Base-by-base conservation (phyloP, 148 eudicot species). In the Diospyros lotus region DNA sequence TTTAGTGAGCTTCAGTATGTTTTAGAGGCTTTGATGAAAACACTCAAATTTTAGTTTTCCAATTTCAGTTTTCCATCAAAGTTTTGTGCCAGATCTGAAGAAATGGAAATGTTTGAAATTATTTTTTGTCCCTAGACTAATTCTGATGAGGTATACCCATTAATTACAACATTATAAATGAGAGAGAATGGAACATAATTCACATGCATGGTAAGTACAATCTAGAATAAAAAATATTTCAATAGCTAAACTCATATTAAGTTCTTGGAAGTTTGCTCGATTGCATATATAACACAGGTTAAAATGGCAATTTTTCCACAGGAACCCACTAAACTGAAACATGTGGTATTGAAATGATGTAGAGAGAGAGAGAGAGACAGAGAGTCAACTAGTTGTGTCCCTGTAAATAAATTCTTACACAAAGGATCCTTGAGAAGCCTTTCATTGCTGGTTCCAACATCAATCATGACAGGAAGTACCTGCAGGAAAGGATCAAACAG, bases 391-490 rank as follows among this genome's bases (percentile, higher is more conserved):
- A 43, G 46, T 51, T 44, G 72, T 10, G 72, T 52, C 17, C 6
- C 18, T 39, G 6, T 9, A 38, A 73, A n/a, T 50, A 70, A 67
- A 75, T 79, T 76, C 96, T 89, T 88, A 95, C 98, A 95, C 72
- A 89, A 74, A n/a, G 92, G 97, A 66, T 95, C 90, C 74, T 86
- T 77, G 51, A 92, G 90, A 83, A 95, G 97, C 83, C 86, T 86
- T 83, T 95, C 97, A 59, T 95, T 95, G 87, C 92, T 92, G 68
- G 98, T 95, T 82, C 98, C 98, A 77, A 95, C 97, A 79, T 95
- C 98, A 83, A 94, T 88, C 97, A 92, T 90, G 72, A 95, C 92
- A 83, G 98, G 98, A 69, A 95, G 93, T 69, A 95, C 97, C 98
- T 95, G 84, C 51, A 53, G 60, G 69, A 7, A 61, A 38, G 12